These are phyloP conservation scores for Talaromyces sp. DNA, from an alignment of 2,329 filamentous ascomycete species.

Conservation along the genomic window DNA sequence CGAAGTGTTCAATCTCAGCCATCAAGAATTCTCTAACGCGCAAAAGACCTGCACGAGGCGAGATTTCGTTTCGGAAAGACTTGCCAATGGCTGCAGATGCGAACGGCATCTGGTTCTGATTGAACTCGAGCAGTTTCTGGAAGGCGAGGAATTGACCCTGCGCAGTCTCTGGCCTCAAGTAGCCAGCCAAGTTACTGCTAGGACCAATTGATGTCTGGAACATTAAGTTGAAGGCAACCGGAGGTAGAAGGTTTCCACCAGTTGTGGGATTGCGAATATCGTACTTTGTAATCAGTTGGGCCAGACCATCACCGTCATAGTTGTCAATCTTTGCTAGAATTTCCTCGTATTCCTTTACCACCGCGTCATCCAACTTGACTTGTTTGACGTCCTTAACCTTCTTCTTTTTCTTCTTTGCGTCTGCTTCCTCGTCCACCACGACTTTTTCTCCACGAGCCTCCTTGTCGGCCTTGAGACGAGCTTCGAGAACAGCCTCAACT, in stretches of 20 bases:
- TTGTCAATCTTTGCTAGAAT: conserved; percentile 93
- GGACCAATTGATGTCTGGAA: conserved; percentile 95
- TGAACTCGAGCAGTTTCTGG: conserved; percentile 92
- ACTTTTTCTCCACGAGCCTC: conserved; percentile 79
- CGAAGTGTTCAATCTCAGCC: conserved; percentile 98
- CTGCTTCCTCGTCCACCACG: conserved; percentile 66
- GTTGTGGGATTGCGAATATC: conserved; percentile 85
- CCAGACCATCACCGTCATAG: conserved; percentile 82
- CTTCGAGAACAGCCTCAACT: conserved; percentile 89
- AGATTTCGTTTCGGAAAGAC: conserved; percentile 98
- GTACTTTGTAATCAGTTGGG: conserved; percentile 83
- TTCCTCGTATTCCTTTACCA: conserved; percentile 87
- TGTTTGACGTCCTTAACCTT: conserved; percentile 70
- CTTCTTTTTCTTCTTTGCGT: conserved; percentile 83
- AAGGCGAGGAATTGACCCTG: conserved; percentile 99
- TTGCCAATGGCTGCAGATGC: conserved; percentile 96
- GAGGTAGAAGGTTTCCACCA: conserved; percentile 70
- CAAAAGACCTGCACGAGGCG: conserved; percentile 82
- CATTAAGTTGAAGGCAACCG: conserved; percentile 97
- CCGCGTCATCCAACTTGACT: conserved; percentile 79
- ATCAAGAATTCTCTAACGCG: conserved; percentile 96
- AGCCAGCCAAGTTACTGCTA: conserved; percentile 80
- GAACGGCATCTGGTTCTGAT: conserved; percentile 92
- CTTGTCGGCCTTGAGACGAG: conserved; percentile 83
- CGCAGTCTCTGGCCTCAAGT: conserved; percentile 88